Evolutionary conservation across 768 basidiomycete species (phyloP).

Genomic region (Termitomyces sp.): DNA sequence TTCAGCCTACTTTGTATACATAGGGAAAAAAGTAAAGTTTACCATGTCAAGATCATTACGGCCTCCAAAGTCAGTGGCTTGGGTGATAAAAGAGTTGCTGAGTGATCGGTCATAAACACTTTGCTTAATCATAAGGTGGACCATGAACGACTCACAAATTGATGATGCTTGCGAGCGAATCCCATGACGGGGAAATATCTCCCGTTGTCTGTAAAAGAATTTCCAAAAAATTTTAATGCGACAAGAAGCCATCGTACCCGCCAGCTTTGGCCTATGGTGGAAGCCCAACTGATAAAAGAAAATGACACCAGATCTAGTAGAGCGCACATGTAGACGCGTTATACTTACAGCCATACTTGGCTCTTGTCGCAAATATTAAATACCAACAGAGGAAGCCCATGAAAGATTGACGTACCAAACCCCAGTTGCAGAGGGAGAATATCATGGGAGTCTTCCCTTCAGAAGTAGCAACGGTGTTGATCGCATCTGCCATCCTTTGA

Average conservation of each 20-base stretch:
- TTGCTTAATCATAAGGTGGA: not conserved
- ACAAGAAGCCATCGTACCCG: slow-evolving; percentile 31
- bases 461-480: slow-evolving; percentile 36
- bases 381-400: not conserved
- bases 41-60: slow-evolving; percentile 71
- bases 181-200: slow-evolving; percentile 49
- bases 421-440: slow-evolving; percentile 63
- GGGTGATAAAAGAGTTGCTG: slow-evolving; percentile 64
- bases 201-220: slow-evolving; percentile 37
- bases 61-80: slow-evolving; percentile 60
- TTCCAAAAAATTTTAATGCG: not conserved
- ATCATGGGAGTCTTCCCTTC: slow-evolving; percentile 45
- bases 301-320: not conserved
- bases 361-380: slow-evolving; percentile 25
- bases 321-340: no score
- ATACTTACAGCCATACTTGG: slow-evolving; percentile 46
- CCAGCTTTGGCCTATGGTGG: slow-evolving; percentile 61
- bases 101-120: not conserved
- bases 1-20: not conserved
- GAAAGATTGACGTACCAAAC: slow-evolving; percentile 36
- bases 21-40: slow-evolving; percentile 3
- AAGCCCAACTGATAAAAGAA: slow-evolving; percentile 39
- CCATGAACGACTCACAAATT: slow-evolving; percentile 37
- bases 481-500: slow-evolving; percentile 57
- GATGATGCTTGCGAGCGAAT: slow-evolving; percentile 50